Evolutionary conservation across 176 grass and related monocot species (phyloP).

Genomic region (Avena eriantha): DNA sequence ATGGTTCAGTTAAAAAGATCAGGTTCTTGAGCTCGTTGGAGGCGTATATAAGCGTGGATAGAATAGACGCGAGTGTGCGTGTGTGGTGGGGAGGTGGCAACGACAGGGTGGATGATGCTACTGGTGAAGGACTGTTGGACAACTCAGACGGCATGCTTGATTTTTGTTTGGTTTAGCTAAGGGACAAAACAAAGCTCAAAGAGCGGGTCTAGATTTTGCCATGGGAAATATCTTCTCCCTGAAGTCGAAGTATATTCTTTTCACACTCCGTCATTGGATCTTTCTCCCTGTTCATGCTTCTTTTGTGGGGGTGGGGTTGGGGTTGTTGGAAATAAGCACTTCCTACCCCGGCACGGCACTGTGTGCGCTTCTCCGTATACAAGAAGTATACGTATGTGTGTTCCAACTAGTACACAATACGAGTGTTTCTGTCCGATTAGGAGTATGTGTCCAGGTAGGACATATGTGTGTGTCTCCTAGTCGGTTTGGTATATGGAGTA

Average conservation of each 20-base stretch:
- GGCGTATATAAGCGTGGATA: slow-evolving; percentile 43
- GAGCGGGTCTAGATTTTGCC: background rate
- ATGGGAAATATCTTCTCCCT: slow-evolving; percentile 25
- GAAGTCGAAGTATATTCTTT: background rate
- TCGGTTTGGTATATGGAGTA: too few species aligned
- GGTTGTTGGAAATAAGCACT: too few species aligned
- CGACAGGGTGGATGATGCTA: slow-evolving; percentile 37
- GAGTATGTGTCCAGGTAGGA: too few species aligned
- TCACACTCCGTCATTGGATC: background rate
- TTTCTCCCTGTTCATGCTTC: background rate
- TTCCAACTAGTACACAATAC: too few species aligned
- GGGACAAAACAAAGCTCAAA: slow-evolving; percentile 11
- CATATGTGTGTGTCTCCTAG: too few species aligned
- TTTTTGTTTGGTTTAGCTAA: slow-evolving; percentile 13
- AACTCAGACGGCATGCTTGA: background rate
- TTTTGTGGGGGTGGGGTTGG: too few species aligned
- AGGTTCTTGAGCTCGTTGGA: background rate
- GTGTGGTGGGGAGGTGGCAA: slow-evolving; percentile 54
- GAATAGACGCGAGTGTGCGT: slow-evolving; percentile 5
- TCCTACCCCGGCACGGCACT: too few species aligned
- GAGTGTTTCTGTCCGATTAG: too few species aligned
- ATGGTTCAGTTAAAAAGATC: background rate
- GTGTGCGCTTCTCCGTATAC: too few species aligned
- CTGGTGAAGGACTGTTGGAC: background rate
- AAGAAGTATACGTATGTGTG: too few species aligned